Evolutionary conservation across 352 stramenopile genomes (phyloP), one percentile per base, ranked within the genome.

Genomic region (Phytophthora fragariaefolia): DNA sequence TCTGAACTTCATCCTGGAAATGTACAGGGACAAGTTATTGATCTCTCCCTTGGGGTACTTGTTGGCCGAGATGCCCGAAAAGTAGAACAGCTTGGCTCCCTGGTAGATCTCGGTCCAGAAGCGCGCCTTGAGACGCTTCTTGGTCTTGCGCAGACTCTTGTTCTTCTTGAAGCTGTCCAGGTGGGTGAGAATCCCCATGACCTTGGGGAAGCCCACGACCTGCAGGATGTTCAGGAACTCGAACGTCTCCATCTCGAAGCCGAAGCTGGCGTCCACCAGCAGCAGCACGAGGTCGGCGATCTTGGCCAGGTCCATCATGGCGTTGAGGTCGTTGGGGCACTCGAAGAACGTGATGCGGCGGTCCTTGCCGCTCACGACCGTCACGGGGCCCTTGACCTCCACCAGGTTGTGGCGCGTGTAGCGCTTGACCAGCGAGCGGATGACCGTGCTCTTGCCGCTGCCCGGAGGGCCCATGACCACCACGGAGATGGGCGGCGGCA

Each of bases 231-330:
- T 99, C 8, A 99, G 88, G 73, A 99, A 99, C 85, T 99, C 98
- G 61, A 99, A 99, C 13, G 98, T 99, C 79, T 99, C 97, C 98
- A 99, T 99, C 74, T 99, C 98, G 74, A 99, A 99, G 8, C 98
- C 98, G 70, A 99, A 99, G 69, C 97, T 99, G n/a, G 97, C 98
- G 88, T 99, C 98, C 34, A 99, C 97, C 27, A 99, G 93, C 15
- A 99, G 76, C 36, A 99, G 73, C 18, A 99, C 98, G 5, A 99
- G 81, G 73, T 99, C 98, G 0, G 98, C 97, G 48, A 99, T 95
- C 79, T 99, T 99, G 64, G 97, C 97, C 66, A 99, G 80, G 82
- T 99, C 97, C 46, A 97, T 88, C 89, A 96, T 96, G 15, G 87
- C 87, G 62, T 96, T 96, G 22, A 97, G 68, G 63, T 97, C 96